Base-by-base conservation (phyloP, 31 red algal species). In the Pterothamnion heteromorphum region DNA sequence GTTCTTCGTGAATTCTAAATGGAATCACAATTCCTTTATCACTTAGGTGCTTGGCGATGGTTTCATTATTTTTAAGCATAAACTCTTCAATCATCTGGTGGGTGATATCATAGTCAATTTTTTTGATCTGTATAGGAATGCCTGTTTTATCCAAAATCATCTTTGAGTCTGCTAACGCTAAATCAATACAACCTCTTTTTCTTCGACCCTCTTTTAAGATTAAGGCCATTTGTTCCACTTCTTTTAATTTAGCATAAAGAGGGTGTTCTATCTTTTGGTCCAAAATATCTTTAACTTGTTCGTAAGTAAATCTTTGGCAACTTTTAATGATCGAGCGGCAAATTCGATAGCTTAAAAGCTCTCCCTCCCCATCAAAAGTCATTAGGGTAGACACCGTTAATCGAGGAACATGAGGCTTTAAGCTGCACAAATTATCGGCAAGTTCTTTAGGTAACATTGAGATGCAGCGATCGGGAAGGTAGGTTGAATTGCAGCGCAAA, bases 391-490 rank as follows among this genome's bases (percentile, higher is more conserved):
- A 99, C 93, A 97, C 96, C 0, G 98, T 95, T 9, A 97, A 84
- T 72, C 98, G 92, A 57, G 97, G 95, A 84, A 93, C 94, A 41
- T 90, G 91, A 31, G 90, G 92, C 28, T 43, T 44, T 18, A 98
- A 89, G 20, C 93, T 95, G 43, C 97, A 98, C 44, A 98, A 94
- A 78, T 96, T 95, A 2, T 90, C 93, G 3, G 96, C 95, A 0
- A 99, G 94, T 36, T 94, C 71, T 31, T 78, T 21, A 18, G 98
- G 98, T 4, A 99, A 94, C 98, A 99, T 99, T 88, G 96, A 95
- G 57, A 99, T 96, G 74, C 96, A 88, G 36, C 96, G 93, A 92
- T 97, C 98, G 36, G 96, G 96, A 37, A 99, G 95, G 89, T 99
- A 99, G 26, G 96, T 95, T 35, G 96, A 97, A 44, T 91, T 94